These are phyloP conservation scores for Alloascoidea africana DNA, from an alignment of 805 yeast genomes.

Conservation along the genomic window DNA sequence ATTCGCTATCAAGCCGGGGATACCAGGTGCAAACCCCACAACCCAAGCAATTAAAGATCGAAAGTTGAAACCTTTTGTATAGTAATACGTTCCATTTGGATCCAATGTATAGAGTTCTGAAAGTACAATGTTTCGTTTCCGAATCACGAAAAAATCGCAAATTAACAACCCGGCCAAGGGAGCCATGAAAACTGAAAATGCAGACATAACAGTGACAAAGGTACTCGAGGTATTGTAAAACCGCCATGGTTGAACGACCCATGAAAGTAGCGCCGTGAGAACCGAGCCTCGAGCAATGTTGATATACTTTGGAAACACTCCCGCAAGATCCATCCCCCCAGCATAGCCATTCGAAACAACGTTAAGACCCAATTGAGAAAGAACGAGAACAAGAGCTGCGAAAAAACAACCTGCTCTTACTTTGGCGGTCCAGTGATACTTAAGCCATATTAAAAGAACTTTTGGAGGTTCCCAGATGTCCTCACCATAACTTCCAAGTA, in stretches of 20 bases:
- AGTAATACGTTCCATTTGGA: slow-evolving; percentile 18
- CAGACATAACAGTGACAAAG: slow-evolving; percentile 19
- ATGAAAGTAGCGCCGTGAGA: slow-evolving; percentile 17
- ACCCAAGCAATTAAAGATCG: no score
- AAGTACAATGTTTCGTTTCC: slow-evolving; percentile 19
- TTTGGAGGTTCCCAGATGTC: slow-evolving; percentile 22
- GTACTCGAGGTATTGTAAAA: slow-evolving; percentile 19
- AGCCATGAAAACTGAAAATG: slow-evolving; percentile 21
- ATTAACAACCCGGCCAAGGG: slow-evolving; percentile 21
- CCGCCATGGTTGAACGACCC: slow-evolving; percentile 22
- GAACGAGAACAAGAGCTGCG: slow-evolving; percentile 17
- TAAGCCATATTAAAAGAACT: slow-evolving; percentile 17
- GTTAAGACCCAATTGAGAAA: slow-evolving; percentile 19
- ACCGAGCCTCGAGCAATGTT: slow-evolving; percentile 24
- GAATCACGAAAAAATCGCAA: slow-evolving; percentile 23
- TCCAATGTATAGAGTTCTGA: slow-evolving; percentile 19
- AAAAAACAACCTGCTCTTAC: slow-evolving; percentile 21
- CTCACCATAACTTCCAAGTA: slow-evolving; percentile 19
- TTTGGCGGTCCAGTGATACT: slow-evolving; percentile 16
- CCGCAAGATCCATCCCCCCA: slow-evolving; percentile 29
- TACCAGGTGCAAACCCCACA: no score
- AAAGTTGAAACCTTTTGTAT: slow-evolving; percentile 23
- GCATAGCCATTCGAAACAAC: slow-evolving; percentile 20
- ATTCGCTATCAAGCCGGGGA: no score
- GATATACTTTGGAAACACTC: slow-evolving; percentile 22